Evolutionary conservation across 2,329 filamentous ascomycete genomes (phyloP).

Genomic region (Pestalotiopsis sp.): DNA sequence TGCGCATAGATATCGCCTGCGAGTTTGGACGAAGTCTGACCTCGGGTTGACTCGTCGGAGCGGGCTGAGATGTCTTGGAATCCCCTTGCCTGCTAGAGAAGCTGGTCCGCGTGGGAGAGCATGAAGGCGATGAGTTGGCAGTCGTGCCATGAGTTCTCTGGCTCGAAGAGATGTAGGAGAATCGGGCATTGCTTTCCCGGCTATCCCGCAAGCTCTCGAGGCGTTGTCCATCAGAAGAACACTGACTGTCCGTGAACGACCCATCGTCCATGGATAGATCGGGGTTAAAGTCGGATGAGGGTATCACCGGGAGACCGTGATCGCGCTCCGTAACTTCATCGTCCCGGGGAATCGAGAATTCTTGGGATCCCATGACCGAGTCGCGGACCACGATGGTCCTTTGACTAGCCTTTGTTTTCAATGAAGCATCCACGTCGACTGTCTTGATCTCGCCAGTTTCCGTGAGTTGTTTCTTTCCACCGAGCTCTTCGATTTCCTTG

Average conservation of each 20-base stretch:
- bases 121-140: slow-evolving; percentile 58
- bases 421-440: slow-evolving; percentile 36
- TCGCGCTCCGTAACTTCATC: slow-evolving; percentile 23
- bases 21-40: slow-evolving; percentile 54
- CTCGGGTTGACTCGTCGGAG: slow-evolving; percentile 33
- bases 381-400: slow-evolving; percentile 51
- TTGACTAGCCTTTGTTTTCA: slow-evolving; percentile 45
- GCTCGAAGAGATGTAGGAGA: slow-evolving; percentile 63
- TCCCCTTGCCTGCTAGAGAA: slow-evolving; percentile 46
- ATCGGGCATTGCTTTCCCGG: slow-evolving; percentile 52
- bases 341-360: slow-evolving; percentile 37
- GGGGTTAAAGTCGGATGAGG: slow-evolving; percentile 31
- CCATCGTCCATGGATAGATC: slow-evolving; percentile 53
- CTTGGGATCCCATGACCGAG: slow-evolving; percentile 40
- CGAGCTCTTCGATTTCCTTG: slow-evolving; percentile 69
- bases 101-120: slow-evolving; percentile 57
- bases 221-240: slow-evolving; percentile 61
- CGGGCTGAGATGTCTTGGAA: slow-evolving; percentile 21
- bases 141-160: slow-evolving; percentile 64
- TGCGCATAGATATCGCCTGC: slow-evolving; percentile 50
- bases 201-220: slow-evolving; percentile 58
- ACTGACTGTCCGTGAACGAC: slow-evolving; percentile 59
- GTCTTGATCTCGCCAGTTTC: slow-evolving; percentile 59
- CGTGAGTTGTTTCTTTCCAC: slow-evolving; percentile 65
- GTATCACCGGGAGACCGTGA: slow-evolving; percentile 29